These are phyloP conservation scores for Phytopythium aichiense DNA, from an alignment of 352 stramenopile genomes.

Conservation along the genomic window DNA sequence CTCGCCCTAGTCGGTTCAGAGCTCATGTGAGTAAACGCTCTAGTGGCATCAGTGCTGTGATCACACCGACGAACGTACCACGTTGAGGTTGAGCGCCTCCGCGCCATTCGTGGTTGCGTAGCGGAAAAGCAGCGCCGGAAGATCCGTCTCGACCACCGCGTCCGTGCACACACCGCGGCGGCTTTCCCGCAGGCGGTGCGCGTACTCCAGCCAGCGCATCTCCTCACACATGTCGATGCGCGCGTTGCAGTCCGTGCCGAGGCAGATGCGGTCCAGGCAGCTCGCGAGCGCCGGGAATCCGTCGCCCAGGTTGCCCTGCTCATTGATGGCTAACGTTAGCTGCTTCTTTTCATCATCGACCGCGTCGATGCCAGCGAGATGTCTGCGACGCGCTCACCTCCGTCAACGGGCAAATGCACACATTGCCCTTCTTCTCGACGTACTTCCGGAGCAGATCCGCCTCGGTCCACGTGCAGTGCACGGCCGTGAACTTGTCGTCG, in stretches of 20 bases:
- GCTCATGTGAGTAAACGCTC: conserved; percentile 5
- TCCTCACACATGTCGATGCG: conserved; percentile 82
- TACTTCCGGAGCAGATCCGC: conserved; percentile 48
- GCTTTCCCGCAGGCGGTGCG: conserved; percentile 59
- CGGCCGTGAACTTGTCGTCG: conserved; percentile 70
- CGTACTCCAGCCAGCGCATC: conserved; percentile 81
- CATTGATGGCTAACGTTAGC: no score
- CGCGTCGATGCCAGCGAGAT: neutral
- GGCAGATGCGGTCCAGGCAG: conserved; percentile 58
- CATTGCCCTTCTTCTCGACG: conserved; percentile 56
- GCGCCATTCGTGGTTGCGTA: conserved; percentile 68
- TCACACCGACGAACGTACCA: conserved; percentile 27
- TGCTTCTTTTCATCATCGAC: no score
- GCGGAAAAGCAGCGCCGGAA: conserved; percentile 58
- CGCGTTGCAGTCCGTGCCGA: conserved; percentile 76
- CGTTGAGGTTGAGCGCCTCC: conserved; percentile 61
- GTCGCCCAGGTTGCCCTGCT: conserved; percentile 61
- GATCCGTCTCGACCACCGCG: conserved; percentile 42
- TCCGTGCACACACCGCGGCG: conserved; percentile 62
- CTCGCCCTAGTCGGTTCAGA: conserved; percentile 33
- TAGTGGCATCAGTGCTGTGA: neutral
- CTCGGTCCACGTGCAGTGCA: conserved; percentile 75
- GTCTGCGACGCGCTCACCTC: conserved; percentile 22
- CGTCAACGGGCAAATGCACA: conserved; percentile 73
- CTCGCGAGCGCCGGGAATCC: conserved; percentile 66